Base-by-base conservation (phyloP, 192 early-diverging fungal genomes). In the Mortierella antarctica region DNA sequence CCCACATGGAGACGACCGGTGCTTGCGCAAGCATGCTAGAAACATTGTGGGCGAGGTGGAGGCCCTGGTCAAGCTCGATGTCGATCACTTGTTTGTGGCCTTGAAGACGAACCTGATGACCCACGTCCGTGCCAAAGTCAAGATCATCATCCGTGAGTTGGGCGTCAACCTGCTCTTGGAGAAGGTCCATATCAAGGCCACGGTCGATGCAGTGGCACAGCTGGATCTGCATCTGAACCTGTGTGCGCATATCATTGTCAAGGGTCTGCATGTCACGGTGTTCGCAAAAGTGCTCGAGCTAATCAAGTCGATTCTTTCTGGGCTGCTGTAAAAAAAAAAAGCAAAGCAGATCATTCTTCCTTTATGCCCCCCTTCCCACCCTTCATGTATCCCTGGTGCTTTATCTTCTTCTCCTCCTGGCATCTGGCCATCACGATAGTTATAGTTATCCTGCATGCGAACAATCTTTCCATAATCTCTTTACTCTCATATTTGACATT, bases 181-280 rank as follows among this genome's bases (percentile, higher is more conserved):
- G 15, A 54, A 74, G 63, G 48, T 74, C n/a, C 56, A 65, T 52
- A 44, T 74, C 18, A 55, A 65, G 56, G 63, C 9, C 0, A 11
- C 31, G 39, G 73, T 68, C 0, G 60, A 75, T 42, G 73, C 65
- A 2, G 53, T 63, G 5, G 59, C 60, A 13, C 42, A 67, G n/a
- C 42, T 68, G 45, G 41, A 62, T 50, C 3, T 48, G 2, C 58
- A 75, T 42, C 39, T 75, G 42, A 23, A 62, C 54, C 41, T 61
- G 15, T 75, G 65, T 13, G 57, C 73, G 7, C 73, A 67, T 62
- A 21, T 60, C 15, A 74, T 67, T 58, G 53, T 75, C 65, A 75
- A 75, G 60, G 65, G 65, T 5, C 39, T 75, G 6, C 65, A 68
- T 62, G 65, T 31, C 18, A 47, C 65, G 11, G 73, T 67, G 21